Evolutionary conservation across 2,329 filamentous ascomycete genomes (phyloP), one percentile per base, ranked within the genome.

Genomic region (Ceratocystiopsis minuta): DNA sequence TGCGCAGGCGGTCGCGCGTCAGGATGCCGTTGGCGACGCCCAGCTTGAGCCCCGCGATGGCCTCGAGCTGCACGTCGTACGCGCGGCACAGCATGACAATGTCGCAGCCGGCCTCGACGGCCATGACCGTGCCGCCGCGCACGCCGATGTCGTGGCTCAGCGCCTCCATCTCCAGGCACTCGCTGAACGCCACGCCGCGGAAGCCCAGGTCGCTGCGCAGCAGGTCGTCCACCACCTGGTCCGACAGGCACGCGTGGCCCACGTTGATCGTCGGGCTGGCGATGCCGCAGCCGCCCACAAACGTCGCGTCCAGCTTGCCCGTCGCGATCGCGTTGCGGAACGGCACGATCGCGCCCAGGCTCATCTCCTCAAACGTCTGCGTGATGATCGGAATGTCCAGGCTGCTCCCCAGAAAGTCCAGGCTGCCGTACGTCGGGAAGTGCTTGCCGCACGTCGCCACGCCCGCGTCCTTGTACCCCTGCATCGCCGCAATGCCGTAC

Each of bases 131-230:
- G 13, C 90, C 90, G 35, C 90, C 88, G 50, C 88, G 86, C 16
- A 98, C 86, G n/a, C 88, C 88, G 39, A 96, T 90, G 52, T 95
- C 92, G 54, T 93, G 84, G 49, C 85, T 90, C 10, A 96, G 70
- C 0, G 87, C 86, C 54, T 95, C 87, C 88, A 96, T 96, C 57
- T 95, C 88, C 9, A 96, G 63, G 50, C 88, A 96, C 55, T 96
- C 88, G 0, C 87, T 95, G 39, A 96, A 85, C 18, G 90, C 86
- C 3, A 96, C 87, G 1, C 88, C 88, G 39, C 84, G 74, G 52
- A 96, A 96, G 3, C 81, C 80, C 18, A 96, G 70, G 49, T 95
- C 86, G 45, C 80, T 80, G n/a, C 88, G 74, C 4, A 96, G 65
- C 17, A 95, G 63, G 45, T 90, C 85, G 53, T 94, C 83, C 3